Conservation (phyloP, 176 grass and related monocot species). For the Triticum dicoccoides region DNA sequence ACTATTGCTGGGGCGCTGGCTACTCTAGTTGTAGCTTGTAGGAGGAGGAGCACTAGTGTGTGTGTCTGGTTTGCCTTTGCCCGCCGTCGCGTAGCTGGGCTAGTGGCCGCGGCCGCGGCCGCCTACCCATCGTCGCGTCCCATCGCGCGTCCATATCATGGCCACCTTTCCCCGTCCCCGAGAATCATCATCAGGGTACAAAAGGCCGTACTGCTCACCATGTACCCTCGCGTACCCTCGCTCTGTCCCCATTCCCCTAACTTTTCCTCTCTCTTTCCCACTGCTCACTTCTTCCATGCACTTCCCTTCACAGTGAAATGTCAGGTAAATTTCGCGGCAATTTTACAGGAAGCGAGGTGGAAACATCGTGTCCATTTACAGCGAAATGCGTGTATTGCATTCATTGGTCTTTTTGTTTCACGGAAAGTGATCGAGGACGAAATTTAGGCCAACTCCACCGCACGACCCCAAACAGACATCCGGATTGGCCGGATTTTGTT, state of each 20-base stretch:
- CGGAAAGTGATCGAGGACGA: too few relatives aligned
- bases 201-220: not conserved
- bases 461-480: too few relatives aligned
- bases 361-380: too few relatives aligned
- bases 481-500: too few relatives aligned
- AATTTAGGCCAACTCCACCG: too few relatives aligned
- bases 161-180: not conserved
- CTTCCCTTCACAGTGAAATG: not conserved
- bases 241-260: not conserved
- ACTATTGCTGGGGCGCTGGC: not conserved
- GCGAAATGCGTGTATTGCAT: not conserved
- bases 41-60: not conserved
- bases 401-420: not conserved
- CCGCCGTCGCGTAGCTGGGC: slow-evolving; percentile 18
- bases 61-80: not conserved
- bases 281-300: not conserved
- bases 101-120: not conserved
- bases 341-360: not conserved
- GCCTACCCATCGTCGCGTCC: slow-evolving; percentile 1
- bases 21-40: not conserved
- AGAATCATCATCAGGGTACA: slow-evolving; percentile 26
- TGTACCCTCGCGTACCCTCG: not conserved
- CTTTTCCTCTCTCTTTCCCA: not conserved
- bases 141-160: not conserved
- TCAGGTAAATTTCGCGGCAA: not conserved